Base-by-base conservation (phyloP, 306 rosid genomes). In the Corylus avellana region DNA sequence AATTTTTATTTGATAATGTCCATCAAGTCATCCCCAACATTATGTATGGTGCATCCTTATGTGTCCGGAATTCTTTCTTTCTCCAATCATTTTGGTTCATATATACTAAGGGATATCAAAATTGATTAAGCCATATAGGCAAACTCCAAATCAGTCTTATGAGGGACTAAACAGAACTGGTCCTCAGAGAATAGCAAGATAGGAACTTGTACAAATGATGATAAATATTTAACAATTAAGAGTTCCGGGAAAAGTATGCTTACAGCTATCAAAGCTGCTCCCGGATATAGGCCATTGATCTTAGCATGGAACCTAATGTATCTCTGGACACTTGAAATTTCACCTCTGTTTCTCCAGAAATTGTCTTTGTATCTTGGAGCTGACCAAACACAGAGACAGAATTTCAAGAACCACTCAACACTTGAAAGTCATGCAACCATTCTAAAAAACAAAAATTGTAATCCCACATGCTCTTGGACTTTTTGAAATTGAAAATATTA, bases 291-390 rank as follows among this genome's bases (percentile, higher is more conserved):
- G 89, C 82, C 97, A 92, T 83, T 78, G 93, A 89, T 77, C 89
- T 86, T 81, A 90, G 85, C 92, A 90, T 92, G 82, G 93, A 89
- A 70, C 85, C 88, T 13, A 92, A 81, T 16, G 92, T 84, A 63
- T 92, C 93, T 61, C 90, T 85, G 81, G 95, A 89, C 53, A 90
- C 97, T 79, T 90, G 97, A 89, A 92, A 92, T 77, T 90, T 92
- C 84, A 92, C 86, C 86, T 92, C 87, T 27, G 92, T 84, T 86
- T 89, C 90, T 81, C 93, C 92, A 76, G 92, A 78, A 67, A 82
- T 82, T 69, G 93, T 87, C 86, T 86, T 90, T 84, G 95, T 82
- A 73, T 90, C 97, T 82, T 89, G 92, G 72, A 92, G 92, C 95
- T 92, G 92, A 73, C 79, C 79, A 79, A 73, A 70, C 16, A 85